Evolutionary conservation across 2,329 filamentous ascomycete species (phyloP), one percentile per base, ranked within the genome.

Genomic region (Penicillium italicum): DNA sequence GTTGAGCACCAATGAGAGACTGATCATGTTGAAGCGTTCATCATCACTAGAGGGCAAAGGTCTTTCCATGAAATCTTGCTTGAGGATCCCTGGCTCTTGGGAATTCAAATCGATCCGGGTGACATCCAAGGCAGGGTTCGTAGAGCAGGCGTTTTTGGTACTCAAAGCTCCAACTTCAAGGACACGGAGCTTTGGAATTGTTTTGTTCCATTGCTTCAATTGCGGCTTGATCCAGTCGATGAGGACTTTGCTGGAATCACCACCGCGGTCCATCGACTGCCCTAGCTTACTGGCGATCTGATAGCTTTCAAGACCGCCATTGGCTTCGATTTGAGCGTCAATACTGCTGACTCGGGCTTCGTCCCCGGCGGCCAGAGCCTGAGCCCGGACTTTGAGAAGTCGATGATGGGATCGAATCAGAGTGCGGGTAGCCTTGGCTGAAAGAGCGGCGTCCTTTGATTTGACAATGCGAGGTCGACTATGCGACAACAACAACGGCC

Each of bases 21-120:
- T 96, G 66, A 99, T 87, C 49, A 97, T 84, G 70, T 99, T 90
- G 70, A 97, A 97, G 22, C 78, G 79, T 38, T 91, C 85, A 6
- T 82, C 77, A 22, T 80, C 69, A 8, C 62, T 72, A 5, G 49
- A 31, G 0, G 93, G 93, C 3, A 93, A 73, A 0, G 91, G 89
- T 26, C 91, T 82, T 63, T 90, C 77, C 92, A 99, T 96, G 68
- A 99, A 97, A 72, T 99, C 91, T 70, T 97, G 91, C 72, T 95
- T 85, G 55, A 86, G 70, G 62, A 99, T 99, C 2, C 72, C 73
- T 1, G 87, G 80, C 44, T 86, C 87, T 69, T 96, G 91, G 57
- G 91, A 94, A 73, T 95, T 89, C 53, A 99, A 77, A 69, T 99
- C 94, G 70, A 99, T 97, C 61, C 91, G 84, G 58, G 86, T 83